Evolutionary conservation across 2,329 filamentous ascomycete genomes (phyloP).

Genomic region (Calonectria crousiana): DNA sequence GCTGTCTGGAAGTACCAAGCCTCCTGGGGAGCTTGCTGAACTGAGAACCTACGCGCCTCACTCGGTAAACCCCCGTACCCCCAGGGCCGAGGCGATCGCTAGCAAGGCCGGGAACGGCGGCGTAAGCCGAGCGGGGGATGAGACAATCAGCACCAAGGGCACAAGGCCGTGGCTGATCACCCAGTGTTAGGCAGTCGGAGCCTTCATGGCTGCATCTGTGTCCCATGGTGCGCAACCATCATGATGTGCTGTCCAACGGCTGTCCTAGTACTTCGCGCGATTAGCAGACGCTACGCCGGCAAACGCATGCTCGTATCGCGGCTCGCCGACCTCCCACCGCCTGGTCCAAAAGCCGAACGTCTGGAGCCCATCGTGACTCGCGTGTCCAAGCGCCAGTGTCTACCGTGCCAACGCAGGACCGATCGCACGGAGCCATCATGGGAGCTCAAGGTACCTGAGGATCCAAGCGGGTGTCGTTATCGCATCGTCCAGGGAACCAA

Average conservation of each 20-base stretch:
- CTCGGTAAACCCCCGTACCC: slow-evolving; percentile 16
- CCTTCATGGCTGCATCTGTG: not conserved
- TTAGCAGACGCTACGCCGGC: not conserved
- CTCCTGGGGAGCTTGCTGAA: not conserved
- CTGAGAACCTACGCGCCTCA: slow-evolving; percentile 15
- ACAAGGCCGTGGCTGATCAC: slow-evolving; percentile 1
- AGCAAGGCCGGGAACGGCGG: slow-evolving; percentile 20
- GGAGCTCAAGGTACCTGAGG: slow-evolving; percentile 41
- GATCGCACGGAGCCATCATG: slow-evolving; percentile 41
- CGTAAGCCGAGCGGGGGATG: slow-evolving; percentile 27
- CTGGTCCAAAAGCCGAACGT: slow-evolving; percentile 24
- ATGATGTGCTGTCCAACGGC: not conserved
- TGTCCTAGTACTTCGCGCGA: not conserved
- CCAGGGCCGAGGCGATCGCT: slow-evolving; percentile 6
- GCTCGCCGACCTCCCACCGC: slow-evolving; percentile 7
- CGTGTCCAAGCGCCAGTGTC: slow-evolving; percentile 22
- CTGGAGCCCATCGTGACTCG: slow-evolving; percentile 32
- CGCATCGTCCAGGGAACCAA: slow-evolving; percentile 50
- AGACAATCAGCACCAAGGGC: slow-evolving; percentile 24
- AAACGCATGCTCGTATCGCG: slow-evolving; percentile 6
- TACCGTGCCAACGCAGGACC: slow-evolving; percentile 16
- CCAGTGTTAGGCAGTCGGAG: slow-evolving; percentile 26
- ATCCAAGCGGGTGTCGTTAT: slow-evolving; percentile 44
- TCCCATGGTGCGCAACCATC: not conserved
- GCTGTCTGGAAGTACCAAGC: slow-evolving; percentile 1